phyloP scores from a whole-genome alignment of 164 flowering plant genomes.

The Aristolochia fimbriata region DNA sequence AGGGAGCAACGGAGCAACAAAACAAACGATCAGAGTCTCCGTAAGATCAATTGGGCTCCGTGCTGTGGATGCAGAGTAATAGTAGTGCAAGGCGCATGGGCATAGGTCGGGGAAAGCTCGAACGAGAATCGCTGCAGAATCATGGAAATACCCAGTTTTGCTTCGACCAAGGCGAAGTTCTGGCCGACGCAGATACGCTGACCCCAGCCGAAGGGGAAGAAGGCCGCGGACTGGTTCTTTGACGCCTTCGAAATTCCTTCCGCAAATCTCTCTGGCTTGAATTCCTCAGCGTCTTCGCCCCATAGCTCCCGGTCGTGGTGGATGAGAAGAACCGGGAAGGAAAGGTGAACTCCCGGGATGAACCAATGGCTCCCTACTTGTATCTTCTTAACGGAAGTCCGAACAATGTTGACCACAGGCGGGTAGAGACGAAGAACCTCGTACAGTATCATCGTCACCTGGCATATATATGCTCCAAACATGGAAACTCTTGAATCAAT shows the following conservation, averaged over 20 bases:
- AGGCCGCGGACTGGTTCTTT: conserved; percentile 4
- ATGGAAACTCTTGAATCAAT: not conserved
- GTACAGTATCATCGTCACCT: conserved; percentile 16
- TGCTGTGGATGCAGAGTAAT: conserved; percentile 6
- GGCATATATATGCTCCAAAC: no score
- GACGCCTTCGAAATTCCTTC: conserved; percentile 15
- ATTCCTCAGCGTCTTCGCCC: conserved; percentile 17
- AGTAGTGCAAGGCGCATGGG: conserved; percentile 6
- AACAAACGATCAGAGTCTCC: not conserved
- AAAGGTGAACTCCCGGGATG: conserved; percentile 8
- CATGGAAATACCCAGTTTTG: conserved; percentile 10
- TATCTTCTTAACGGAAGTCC: conserved; percentile 1
- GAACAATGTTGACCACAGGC: not conserved
- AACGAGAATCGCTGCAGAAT: conserved; percentile 14
- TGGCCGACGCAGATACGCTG: conserved; percentile 16
- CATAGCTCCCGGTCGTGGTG: conserved; percentile 11
- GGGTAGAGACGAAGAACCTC: conserved; percentile 23
- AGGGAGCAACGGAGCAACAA: not conserved
- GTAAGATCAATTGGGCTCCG: conserved; percentile 11
- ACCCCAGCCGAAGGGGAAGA: conserved; percentile 20
- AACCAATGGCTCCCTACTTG: conserved; percentile 8
- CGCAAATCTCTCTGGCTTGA: conserved; percentile 19
- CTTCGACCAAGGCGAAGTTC: conserved; percentile 11
- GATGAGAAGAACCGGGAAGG: conserved; percentile 6
- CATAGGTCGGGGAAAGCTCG: conserved; percentile 8